Percentiles rank a stretch among this genome's conserved stretches.
Conservation (phyloP, 306 rosid genomes). For the Sphenostylis stenocarpa region DNA sequence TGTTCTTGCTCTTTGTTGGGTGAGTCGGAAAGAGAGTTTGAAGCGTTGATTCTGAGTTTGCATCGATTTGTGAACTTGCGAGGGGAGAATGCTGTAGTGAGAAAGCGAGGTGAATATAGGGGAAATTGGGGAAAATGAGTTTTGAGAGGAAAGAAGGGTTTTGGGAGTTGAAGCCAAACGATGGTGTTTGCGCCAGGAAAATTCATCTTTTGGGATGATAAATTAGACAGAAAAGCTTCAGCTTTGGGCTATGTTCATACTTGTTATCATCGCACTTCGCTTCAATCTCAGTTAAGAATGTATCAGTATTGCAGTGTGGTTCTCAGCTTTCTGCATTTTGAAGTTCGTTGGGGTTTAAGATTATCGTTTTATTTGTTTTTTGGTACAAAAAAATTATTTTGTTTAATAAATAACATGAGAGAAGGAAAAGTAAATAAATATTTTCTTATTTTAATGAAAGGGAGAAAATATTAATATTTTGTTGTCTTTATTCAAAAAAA, state of each 20-base stretch:
- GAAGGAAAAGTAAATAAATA: not conserved
- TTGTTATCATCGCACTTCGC: not conserved
- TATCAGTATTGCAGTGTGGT: not conserved
- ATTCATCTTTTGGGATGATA: slow-evolving; percentile 52
- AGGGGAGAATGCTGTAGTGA: slow-evolving; percentile 26
- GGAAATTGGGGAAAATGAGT: slow-evolving; percentile 44
- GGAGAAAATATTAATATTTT: not conserved
- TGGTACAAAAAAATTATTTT: not conserved
- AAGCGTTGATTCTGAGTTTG: slow-evolving; percentile 42
- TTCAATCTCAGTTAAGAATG: not conserved
- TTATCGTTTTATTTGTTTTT: not conserved
- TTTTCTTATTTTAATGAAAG: not conserved
- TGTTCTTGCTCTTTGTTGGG: slow-evolving; percentile 38
- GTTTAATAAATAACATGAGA: not conserved
- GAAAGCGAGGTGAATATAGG: slow-evolving; percentile 28
- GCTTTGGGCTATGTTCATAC: slow-evolving; percentile 6
- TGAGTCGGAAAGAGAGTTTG: slow-evolving; percentile 37
- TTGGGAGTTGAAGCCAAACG: slow-evolving; percentile 46
- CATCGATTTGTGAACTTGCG: slow-evolving; percentile 23
- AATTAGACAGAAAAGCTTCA: not conserved
- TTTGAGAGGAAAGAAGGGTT: slow-evolving; percentile 42
- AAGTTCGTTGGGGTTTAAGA: not conserved
- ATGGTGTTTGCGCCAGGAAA: slow-evolving; percentile 40
- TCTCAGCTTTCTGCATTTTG: slow-evolving; percentile 18
- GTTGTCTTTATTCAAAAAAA: no score